Conservation (phyloP, 2,329 filamentous ascomycete species). For the Claviceps purpurea region DNA sequence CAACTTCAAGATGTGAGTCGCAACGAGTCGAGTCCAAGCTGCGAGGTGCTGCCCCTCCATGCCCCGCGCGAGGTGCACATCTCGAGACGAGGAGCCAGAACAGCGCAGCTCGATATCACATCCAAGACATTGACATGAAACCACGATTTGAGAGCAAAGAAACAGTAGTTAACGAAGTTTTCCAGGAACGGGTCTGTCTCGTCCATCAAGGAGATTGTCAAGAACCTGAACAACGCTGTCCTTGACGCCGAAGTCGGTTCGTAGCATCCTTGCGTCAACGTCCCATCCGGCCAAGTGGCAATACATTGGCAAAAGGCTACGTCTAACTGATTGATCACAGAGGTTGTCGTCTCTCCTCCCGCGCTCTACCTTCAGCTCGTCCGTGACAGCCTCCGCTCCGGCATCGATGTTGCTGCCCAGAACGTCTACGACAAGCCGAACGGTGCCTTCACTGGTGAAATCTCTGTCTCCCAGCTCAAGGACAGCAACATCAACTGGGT, state of each 20-base stretch:
- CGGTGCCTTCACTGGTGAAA: slow-evolving; percentile 94
- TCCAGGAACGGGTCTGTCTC: slow-evolving; percentile 82
- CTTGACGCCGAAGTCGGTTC: slow-evolving; percentile 63
- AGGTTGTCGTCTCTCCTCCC: slow-evolving; percentile 90
- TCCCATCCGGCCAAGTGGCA: background rate
- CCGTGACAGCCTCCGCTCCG: slow-evolving; percentile 61
- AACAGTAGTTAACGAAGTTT: slow-evolving; percentile 5
- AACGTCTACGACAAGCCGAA: slow-evolving; percentile 97
- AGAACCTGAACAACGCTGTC: slow-evolving; percentile 74
- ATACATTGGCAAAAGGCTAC: background rate
- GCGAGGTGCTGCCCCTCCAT: slow-evolving; percentile 14
- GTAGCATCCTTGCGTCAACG: slow-evolving; percentile 17
- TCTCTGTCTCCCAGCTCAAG: slow-evolving; percentile 80
- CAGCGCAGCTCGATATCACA: slow-evolving; percentile 12
- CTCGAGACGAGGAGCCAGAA: slow-evolving; percentile 13
- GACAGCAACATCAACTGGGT: slow-evolving; percentile 83
- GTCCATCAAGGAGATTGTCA: slow-evolving; percentile 82
- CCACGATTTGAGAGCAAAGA: background rate
- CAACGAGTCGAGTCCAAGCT: background rate
- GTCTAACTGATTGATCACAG: slow-evolving; percentile 27
- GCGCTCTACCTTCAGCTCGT: slow-evolving; percentile 81
- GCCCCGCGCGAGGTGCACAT: slow-evolving; percentile 6
- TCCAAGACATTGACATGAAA: background rate
- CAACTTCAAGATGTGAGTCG: slow-evolving; percentile 97
- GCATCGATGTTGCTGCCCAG: slow-evolving; percentile 80